phyloP scores from a whole-genome alignment of 2,329 filamentous ascomycete genomes.

The Ascochyta fabae region DNA sequence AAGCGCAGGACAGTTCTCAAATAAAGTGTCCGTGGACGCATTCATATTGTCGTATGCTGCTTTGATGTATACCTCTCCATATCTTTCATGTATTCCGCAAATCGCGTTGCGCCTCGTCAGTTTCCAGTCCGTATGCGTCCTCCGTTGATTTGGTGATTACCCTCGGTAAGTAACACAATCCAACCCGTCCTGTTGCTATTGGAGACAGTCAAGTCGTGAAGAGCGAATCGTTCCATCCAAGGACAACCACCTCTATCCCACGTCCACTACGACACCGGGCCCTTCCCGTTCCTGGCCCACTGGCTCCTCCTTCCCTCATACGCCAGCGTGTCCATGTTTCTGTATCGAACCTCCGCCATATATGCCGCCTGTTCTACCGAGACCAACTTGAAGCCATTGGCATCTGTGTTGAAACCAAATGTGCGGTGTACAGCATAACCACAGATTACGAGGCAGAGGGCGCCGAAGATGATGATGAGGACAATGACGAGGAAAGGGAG shows the following conservation, averaged over 20 bases:
- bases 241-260: not conserved
- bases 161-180: not conserved
- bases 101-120: too few relatives aligned
- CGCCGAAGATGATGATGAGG: constrained; percentile 27
- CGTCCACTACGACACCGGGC: not conserved
- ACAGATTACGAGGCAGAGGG: constrained; percentile 22
- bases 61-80: too few relatives aligned
- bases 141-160: too few relatives aligned
- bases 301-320: constrained; percentile 17
- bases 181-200: not conserved
- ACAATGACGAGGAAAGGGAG: constrained; percentile 27
- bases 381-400: constrained; percentile 18
- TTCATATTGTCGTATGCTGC: too few relatives aligned
- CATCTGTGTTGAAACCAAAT: constrained; percentile 20
- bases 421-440: constrained; percentile 28
- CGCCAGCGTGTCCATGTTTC: constrained; percentile 24
- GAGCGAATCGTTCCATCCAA: not conserved
- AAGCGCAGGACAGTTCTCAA: too few relatives aligned
- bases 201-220: not conserved
- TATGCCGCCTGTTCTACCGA: constrained; percentile 27
- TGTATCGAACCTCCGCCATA: constrained; percentile 29
- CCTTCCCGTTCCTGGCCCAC: constrained; percentile 1
- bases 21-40: too few relatives aligned
- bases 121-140: too few relatives aligned
- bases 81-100: too few relatives aligned